Percentiles rank a stretch among this genome's conserved stretches.
Conservation (phyloP, 208 protist species). For the Leishmania aethiopica region DNA sequence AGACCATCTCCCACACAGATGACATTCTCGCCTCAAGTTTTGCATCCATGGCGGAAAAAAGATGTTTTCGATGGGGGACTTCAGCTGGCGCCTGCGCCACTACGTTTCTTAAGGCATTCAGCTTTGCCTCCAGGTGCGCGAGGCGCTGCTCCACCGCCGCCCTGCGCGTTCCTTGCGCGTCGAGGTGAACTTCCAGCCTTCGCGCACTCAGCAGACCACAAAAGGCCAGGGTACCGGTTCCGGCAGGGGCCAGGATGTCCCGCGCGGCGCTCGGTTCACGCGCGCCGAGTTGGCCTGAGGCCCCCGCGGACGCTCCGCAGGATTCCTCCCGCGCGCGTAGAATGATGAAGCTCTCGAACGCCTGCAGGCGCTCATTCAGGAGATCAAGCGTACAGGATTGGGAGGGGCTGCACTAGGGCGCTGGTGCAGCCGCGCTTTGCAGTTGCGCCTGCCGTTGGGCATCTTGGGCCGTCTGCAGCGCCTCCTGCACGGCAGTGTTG, state of each 20-base stretch:
- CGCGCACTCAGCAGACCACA: not conserved
- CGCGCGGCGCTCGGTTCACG: not conserved
- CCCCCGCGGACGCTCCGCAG: slow-evolving; percentile 2
- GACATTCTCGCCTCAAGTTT: slow-evolving; percentile 2
- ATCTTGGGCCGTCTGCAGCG: not conserved
- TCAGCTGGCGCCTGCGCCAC: slow-evolving; percentile 27
- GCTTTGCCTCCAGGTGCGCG: slow-evolving; percentile 35
- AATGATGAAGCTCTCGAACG: slow-evolving; percentile 53
- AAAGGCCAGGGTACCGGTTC: not conserved
- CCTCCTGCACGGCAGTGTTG: slow-evolving; percentile 2
- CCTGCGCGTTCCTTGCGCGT: slow-evolving; percentile 27
- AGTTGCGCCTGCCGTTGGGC: not conserved
- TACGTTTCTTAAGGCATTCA: slow-evolving; percentile 50
- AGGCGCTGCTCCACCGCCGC: slow-evolving; percentile 31
- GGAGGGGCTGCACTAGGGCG: not conserved
- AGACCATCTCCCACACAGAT: not conserved
- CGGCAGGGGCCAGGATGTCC: not conserved
- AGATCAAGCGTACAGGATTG: not conserved
- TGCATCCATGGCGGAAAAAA: slow-evolving; percentile 4
- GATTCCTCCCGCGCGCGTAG: slow-evolving; percentile 31
- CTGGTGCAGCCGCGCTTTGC: not conserved
- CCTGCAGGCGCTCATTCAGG: slow-evolving; percentile 23
- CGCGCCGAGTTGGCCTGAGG: not conserved
- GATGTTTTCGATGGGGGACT: not conserved
- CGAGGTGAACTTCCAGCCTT: slow-evolving; percentile 13